Evolutionary conservation across 352 stramenopile species (phyloP).

Genomic region (Globisporangium megalacanthum): DNA sequence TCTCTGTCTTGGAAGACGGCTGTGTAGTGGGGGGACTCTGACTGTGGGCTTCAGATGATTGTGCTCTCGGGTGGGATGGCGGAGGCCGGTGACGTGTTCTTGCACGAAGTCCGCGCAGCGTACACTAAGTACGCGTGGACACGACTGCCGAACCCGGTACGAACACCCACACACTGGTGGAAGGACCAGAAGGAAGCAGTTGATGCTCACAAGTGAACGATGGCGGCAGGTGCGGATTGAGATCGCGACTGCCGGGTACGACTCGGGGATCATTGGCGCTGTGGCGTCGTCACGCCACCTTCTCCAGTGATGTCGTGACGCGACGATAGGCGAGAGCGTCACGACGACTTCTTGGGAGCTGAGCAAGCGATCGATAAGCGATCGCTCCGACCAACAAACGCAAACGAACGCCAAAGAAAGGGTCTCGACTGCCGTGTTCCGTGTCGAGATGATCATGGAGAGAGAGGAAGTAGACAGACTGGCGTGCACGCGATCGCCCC

Average conservation of each 20-base stretch:
- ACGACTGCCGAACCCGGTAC: conserved; percentile 65
- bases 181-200: not conserved
- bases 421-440: too few relatives aligned
- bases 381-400: too few relatives aligned
- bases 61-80: conserved; percentile 72
- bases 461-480: too few relatives aligned
- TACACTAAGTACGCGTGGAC: conserved; percentile 75
- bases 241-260: conserved; percentile 76
- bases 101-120: conserved; percentile 52
- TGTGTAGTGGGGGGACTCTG: not conserved
- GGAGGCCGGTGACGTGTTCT: conserved; percentile 61
- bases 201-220: not conserved
- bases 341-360: not conserved
- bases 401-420: too few relatives aligned
- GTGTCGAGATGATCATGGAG: too few relatives aligned
- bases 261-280: conserved; percentile 78
- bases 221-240: conserved; percentile 55
- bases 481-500: too few relatives aligned
- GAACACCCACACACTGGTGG: not conserved
- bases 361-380: too few relatives aligned
- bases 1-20: too few relatives aligned
- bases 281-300: conserved; percentile 30
- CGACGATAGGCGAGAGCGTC: not conserved
- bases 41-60: conserved; percentile 44
- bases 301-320: conserved; percentile 5